Evolutionary conservation across 192 early-diverging fungal genomes (phyloP), one percentile per base, ranked within the genome.

Genomic region (Coemansia sp.): DNA sequence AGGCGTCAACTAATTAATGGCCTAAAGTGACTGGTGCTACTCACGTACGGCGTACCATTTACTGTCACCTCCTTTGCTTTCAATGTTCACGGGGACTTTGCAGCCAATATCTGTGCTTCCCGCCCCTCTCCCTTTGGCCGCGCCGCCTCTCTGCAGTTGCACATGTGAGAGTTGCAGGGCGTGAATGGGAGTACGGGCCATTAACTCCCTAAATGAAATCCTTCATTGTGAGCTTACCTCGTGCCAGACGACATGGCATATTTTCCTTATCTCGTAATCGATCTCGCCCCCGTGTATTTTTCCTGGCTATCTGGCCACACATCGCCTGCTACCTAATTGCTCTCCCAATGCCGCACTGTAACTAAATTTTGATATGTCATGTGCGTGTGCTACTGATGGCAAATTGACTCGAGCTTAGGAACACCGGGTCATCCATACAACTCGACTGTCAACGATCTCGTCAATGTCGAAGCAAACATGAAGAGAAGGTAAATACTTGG

Each of bases 391-490:
- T 47, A 18, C 27, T 7, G 33, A 49, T 65, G 40, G 22, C 12
- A 16, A 65, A 34, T 16, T 62, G 60, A 10, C 36, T 9, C 22
- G 5, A 7, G 33, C 38, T 46, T 79, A 84, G 92, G 92, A 47
- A 97, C 97, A 0, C 97, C 97, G 10, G 95, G 94, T 6, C 75
- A 85, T 16, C 97, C 97, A 0, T 99, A 98, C 79, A 94, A 94
- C 62, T 87, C 90, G 24, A 89, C 90, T 12, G 83, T 97, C 33
- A 74, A 87, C 33, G 94, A 97, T 71, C 76, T 98, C 24, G 75
- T 94, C 24, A 85, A 79, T 24, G 95, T 98, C 5, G 95, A 99
- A 74, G 81, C 86, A 38, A 98, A 94, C 85, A 99, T 99, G 97
- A 79, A 69, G 71, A 67, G 88, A 87, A 65, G 79, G 72, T 72